These are phyloP conservation scores for Leishmania tarentolae DNA, from an alignment of 208 protist genomes.

Conservation along the genomic window DNA sequence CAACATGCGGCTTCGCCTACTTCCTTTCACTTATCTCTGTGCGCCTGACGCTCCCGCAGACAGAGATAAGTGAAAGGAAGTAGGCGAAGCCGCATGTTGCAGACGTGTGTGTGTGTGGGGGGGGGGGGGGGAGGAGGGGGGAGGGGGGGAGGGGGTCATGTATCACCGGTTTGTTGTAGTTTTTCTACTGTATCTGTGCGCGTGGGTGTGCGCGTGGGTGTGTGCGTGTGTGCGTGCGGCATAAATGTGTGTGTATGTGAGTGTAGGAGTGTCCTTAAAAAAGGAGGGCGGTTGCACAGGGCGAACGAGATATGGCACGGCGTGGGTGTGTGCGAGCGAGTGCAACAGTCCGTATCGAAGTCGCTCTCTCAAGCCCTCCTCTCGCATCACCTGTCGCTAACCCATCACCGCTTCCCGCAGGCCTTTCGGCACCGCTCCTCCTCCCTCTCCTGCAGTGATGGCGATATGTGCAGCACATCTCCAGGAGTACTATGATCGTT, in stretches of 20 bases:
- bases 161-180: constrained; percentile 3
- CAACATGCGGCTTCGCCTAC: not conserved
- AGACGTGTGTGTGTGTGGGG: too few species aligned
- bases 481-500: not conserved
- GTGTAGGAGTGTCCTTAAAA: not conserved
- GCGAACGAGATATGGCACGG: not conserved
- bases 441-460: not conserved
- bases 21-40: not conserved
- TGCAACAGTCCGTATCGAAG: not conserved
- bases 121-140: too few species aligned
- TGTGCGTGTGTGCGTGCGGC: not conserved
- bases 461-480: not conserved
- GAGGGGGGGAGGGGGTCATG: not conserved
- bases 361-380: not conserved
- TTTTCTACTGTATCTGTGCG: not conserved
- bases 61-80: not conserved
- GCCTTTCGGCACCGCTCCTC: not conserved
- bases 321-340: not conserved
- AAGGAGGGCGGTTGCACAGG: not conserved
- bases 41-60: not conserved
- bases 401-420: not conserved
- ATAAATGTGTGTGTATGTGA: not conserved
- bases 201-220: not conserved
- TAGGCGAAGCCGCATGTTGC: not conserved
- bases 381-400: not conserved